Percentiles rank a stretch among this genome's conserved stretches.
Evolutionary conservation across 1,284 basidiomycete genomes (phyloP).

Genomic region (Albatrellus sp.): DNA sequence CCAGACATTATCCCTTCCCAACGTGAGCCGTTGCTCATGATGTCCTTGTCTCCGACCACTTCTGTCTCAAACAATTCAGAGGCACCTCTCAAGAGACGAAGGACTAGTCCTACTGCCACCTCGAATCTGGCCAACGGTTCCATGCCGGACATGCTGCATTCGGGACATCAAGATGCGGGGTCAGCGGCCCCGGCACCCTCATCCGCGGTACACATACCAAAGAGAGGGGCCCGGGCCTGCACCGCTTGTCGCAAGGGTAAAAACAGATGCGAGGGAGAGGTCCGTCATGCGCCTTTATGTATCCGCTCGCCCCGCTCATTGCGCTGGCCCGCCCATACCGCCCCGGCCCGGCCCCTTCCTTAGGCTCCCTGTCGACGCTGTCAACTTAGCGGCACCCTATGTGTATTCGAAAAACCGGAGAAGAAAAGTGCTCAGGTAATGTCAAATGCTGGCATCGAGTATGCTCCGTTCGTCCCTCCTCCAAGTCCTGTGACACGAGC

Average conservation of each 20-base stretch:
- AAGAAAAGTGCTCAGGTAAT: conserved; percentile 58
- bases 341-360: conserved; percentile 38
- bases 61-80: conserved; percentile 17
- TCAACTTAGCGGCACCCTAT: conserved; percentile 69
- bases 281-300: conserved; percentile 4
- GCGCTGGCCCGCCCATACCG: conserved; percentile 42
- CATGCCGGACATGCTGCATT: conserved; percentile 1
- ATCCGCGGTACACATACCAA: conserved; percentile 48
- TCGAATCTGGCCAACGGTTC: conserved; percentile 12
- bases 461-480: conserved; percentile 19
- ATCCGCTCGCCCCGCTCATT: conserved; percentile 20
- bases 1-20: background rate
- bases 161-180: conserved; percentile 8
- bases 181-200: conserved; percentile 11
- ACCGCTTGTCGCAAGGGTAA: conserved; percentile 82
- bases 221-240: conserved; percentile 69
- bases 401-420: conserved; percentile 89
- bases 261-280: conserved; percentile 66
- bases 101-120: conserved; percentile 14
- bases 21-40: conserved; percentile 8
- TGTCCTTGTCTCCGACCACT: conserved; percentile 24
- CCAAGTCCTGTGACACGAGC: conserved; percentile 1
- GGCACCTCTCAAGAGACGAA: conserved; percentile 19
- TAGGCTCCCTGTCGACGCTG: conserved; percentile 85
- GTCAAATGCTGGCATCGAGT: conserved; percentile 63